Conservation (phyloP, 2,329 filamentous ascomycete genomes). For the Colletotrichum lupini region DNA sequence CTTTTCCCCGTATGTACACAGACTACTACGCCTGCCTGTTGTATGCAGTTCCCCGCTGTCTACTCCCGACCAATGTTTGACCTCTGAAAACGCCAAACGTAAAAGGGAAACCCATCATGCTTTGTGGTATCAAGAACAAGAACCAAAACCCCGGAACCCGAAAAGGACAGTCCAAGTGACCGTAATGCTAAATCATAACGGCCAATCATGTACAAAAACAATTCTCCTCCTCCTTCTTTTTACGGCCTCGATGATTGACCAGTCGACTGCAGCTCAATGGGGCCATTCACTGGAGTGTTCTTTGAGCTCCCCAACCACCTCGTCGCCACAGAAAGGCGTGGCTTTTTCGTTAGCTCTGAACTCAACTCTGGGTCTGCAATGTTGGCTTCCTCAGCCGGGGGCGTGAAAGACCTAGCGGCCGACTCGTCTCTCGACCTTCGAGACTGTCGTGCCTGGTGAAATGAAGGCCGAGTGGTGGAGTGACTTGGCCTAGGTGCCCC, state of each 20-base stretch:
- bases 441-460: slow-evolving; percentile 19
- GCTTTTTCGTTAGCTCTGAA: slow-evolving; percentile 2
- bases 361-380: neutral
- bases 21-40: neutral
- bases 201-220: neutral
- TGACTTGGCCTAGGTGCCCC: slow-evolving; percentile 11
- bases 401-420: slow-evolving; percentile 16
- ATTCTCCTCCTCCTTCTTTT: neutral
- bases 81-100: neutral
- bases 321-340: slow-evolving; percentile 23
- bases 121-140: slow-evolving; percentile 4
- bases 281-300: neutral
- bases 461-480: slow-evolving; percentile 6
- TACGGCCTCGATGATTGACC: neutral
- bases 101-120: neutral
- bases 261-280: slow-evolving; percentile 24
- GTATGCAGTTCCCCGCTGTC: neutral
- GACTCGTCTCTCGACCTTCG: slow-evolving; percentile 28
- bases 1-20: neutral
- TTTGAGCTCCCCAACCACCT: slow-evolving; percentile 25
- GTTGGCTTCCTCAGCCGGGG: slow-evolving; percentile 11
- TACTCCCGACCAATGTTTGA: neutral
- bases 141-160: neutral
- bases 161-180: neutral
- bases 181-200: neutral